These are phyloP conservation scores for Boletus nobilissimus DNA, from an alignment of 1,284 basidiomycete genomes.

Conservation along the genomic window DNA sequence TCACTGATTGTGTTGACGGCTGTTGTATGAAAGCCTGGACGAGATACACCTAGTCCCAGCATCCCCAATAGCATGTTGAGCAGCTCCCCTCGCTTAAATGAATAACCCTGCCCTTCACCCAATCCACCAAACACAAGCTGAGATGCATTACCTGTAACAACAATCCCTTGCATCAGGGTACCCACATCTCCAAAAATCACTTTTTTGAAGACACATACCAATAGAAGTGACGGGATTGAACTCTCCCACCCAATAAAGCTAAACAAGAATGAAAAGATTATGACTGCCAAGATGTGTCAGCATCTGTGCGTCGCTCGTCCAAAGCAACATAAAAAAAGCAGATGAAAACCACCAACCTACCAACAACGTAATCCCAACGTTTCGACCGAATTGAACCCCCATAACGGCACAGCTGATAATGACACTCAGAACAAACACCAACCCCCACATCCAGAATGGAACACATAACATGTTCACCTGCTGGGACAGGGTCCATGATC, in stretches of 20 bases:
- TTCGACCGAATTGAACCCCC: constrained; percentile 65
- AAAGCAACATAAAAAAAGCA: background rate
- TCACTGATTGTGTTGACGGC: constrained; percentile 79
- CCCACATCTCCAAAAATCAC: background rate
- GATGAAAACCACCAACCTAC: constrained; percentile 8
- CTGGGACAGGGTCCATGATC: constrained; percentile 54
- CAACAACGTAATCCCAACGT: constrained; percentile 67
- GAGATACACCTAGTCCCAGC: constrained; percentile 20
- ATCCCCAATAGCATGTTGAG: constrained; percentile 29
- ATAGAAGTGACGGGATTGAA: constrained; percentile 28
- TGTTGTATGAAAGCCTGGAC: background rate
- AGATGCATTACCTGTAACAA: no score
- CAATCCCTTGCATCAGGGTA: constrained; percentile 19
- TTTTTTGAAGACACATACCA: constrained; percentile 13
- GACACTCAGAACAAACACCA: constrained; percentile 59
- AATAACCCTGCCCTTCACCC: no score
- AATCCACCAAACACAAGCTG: no score
- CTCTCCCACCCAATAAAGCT: constrained; percentile 33
- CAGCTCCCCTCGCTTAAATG: constrained; percentile 18
- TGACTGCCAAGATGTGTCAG: constrained; percentile 19
- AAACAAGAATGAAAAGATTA: constrained; percentile 31
- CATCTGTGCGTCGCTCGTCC: no score
- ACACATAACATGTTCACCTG: constrained; percentile 66
- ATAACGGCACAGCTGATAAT: constrained; percentile 67
- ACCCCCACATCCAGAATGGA: constrained; percentile 65